Evolutionary conservation across 371 early-diverging fungal genomes (phyloP), one percentile per base, ranked within the genome.

Genomic region (Rhizomucor pusillus): DNA sequence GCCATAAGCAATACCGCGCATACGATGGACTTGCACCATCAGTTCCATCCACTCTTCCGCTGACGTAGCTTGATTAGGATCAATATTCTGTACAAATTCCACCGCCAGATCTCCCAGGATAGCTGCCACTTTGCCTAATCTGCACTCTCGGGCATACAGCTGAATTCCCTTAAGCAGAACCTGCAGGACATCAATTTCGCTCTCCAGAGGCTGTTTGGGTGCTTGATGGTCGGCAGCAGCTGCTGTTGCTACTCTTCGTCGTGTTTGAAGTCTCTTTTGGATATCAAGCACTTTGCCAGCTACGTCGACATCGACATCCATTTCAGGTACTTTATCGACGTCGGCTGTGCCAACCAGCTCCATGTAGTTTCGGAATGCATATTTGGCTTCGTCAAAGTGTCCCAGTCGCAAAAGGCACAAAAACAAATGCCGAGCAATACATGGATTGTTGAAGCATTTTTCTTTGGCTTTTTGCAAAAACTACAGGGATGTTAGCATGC

Each of bases 371-470:
- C 74, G 64, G 1, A 90, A 57, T 6, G 90, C 87, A 62, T 88
- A 62, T 24, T 82, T 78, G 0, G 89, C 90, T 63, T 91, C 91
- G 25, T 85, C 82, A 63, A 80, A 89, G 51, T 90, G 87, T n/a
- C 90, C 90, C 20, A 85, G 60, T 18, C 66, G 69, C n/a, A 80
- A 62, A 20, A 89, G 67, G 0, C 82, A 69, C 36, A 67, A 69
- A 54, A 85, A 78, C 19, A 91, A 57, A 56, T 84, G 86, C 0
- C 90, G 87, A 25, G 87, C 50, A 41, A 89, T 79, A 1, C 74
- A 65, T 13, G 89, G 90, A 4, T 89, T 88, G 57, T 91, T 88
- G 65, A 86, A 90, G 0, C 89, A 87, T 34, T 77, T 74, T 54
- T 80, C 77, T 0, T 85, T 69, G 6, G 85, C 81, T 18, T 85